A percentile compares a stretch with the other conserved stretches of the same genome.
phyloP scores from a whole-genome alignment of 129 eudicot genomes.

The Oenanthe sinensis region DNA sequence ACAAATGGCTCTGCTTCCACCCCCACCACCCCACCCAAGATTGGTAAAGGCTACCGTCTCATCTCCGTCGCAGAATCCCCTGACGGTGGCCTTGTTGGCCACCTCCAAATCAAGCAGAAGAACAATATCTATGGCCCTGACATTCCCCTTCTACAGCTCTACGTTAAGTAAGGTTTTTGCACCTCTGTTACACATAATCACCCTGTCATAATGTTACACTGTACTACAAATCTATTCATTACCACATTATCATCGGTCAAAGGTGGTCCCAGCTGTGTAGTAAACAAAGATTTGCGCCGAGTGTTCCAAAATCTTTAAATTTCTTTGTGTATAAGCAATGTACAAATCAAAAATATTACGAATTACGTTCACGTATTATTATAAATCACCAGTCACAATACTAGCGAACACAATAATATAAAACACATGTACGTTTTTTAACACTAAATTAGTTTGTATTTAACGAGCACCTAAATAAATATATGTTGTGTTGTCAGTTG shows the following conservation, averaged over 20 bases:
- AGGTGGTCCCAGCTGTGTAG: no score
- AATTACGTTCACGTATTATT: no score
- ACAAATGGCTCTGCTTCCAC: constrained; percentile 16
- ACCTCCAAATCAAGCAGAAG: constrained; percentile 55
- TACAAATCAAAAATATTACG: no score
- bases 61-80: constrained; percentile 55
- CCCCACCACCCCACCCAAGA: constrained; percentile 34
- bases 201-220: no score
- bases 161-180: constrained; percentile 57
- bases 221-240: no score
- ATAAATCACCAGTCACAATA: not conserved
- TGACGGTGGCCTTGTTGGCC: constrained; percentile 73
- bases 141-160: constrained; percentile 69
- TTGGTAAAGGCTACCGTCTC: constrained; percentile 82
- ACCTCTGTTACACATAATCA: not conserved
- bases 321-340: no score
- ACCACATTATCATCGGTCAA: no score
- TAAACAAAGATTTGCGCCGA: no score
- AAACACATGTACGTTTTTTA: not conserved
- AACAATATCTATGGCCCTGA: constrained; percentile 79
- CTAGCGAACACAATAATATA: no score
- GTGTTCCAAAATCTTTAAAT: no score
- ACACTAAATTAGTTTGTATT: not conserved
- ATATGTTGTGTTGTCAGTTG: not conserved
- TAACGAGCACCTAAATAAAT: not conserved